A percentile compares a stretch with the other conserved stretches of the same genome.
These are phyloP conservation scores for Debaryomyces fabryi DNA, from an alignment of 1,139 yeast genomes.

Conservation along the genomic window DNA sequence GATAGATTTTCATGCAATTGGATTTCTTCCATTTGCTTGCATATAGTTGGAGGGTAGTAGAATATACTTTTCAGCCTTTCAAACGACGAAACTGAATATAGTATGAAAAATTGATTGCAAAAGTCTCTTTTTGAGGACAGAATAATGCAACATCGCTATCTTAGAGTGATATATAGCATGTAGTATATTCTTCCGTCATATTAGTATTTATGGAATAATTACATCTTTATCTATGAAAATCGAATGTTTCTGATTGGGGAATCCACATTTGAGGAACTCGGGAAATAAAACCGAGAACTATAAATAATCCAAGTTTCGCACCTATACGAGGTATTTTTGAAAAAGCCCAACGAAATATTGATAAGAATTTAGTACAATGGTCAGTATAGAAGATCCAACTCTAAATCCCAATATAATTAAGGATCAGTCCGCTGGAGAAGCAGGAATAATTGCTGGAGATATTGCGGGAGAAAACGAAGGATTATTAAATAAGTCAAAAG, in stretches of 20 bases:
- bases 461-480: constrained; percentile 44
- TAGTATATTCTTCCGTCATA: neutral
- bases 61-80: neutral
- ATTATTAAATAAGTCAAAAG: constrained; percentile 15
- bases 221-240: neutral
- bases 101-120: neutral
- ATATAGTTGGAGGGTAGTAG: neutral
- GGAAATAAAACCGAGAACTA: neutral
- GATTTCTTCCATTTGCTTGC: neutral
- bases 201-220: neutral
- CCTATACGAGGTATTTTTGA: neutral
- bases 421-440: constrained; percentile 44
- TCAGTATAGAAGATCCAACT: neutral
- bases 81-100: neutral
- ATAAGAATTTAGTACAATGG: neutral
- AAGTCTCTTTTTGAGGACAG: neutral
- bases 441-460: constrained; percentile 54
- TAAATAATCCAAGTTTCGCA: neutral
- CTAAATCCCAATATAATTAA: constrained; percentile 31
- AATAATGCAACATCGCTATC: neutral
- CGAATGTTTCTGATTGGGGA: neutral
- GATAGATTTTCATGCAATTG: neutral
- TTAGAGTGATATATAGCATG: neutral
- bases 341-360: neutral
- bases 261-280: neutral